Evolutionary conservation across 2,329 filamentous ascomycete species (phyloP).

Genomic region (Fusarium nanum): DNA sequence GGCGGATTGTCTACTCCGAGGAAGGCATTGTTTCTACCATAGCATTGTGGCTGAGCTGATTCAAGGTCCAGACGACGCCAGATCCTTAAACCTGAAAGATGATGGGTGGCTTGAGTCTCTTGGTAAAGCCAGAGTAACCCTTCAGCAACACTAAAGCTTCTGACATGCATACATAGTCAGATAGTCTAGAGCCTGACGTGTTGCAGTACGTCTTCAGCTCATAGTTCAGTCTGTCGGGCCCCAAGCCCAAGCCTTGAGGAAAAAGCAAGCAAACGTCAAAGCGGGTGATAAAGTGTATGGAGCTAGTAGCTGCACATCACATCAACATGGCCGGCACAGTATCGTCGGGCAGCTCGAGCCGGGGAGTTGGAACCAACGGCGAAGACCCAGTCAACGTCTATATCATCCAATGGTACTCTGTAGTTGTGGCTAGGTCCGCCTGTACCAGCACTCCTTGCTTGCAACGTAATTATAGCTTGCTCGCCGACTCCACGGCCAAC

Average conservation of each 20-base stretch:
- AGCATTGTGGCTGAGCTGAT: constrained; percentile 12
- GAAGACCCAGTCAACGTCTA: constrained; percentile 9
- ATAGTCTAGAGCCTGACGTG: constrained; percentile 5
- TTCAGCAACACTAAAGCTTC: constrained; percentile 4
- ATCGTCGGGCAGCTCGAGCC: constrained; percentile 9
- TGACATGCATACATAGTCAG: not conserved
- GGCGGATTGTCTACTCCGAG: constrained; percentile 6
- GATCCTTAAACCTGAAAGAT: constrained; percentile 3
- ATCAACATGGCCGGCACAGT: constrained; percentile 4
- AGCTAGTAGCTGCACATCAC: constrained; percentile 19
- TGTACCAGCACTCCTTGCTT: not conserved
- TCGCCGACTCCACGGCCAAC: constrained; percentile 4
- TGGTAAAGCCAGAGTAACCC: not conserved
- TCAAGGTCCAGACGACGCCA: constrained; percentile 18
- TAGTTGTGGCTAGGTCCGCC: not conserved
- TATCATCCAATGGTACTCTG: not conserved
- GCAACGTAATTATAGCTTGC: not conserved
- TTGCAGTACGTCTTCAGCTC: constrained; percentile 20
- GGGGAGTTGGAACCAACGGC: constrained; percentile 13
- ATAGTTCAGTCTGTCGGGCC: constrained; percentile 28
- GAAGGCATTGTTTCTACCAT: constrained; percentile 12
- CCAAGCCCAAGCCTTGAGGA: constrained; percentile 5
- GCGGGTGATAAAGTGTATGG: constrained; percentile 21
- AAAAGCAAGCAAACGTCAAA: constrained; percentile 37
- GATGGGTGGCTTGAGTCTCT: constrained; percentile 12